Evolutionary conservation across 2,329 filamentous ascomycete species (phyloP).

Genomic region (Talaromyces sp.): DNA sequence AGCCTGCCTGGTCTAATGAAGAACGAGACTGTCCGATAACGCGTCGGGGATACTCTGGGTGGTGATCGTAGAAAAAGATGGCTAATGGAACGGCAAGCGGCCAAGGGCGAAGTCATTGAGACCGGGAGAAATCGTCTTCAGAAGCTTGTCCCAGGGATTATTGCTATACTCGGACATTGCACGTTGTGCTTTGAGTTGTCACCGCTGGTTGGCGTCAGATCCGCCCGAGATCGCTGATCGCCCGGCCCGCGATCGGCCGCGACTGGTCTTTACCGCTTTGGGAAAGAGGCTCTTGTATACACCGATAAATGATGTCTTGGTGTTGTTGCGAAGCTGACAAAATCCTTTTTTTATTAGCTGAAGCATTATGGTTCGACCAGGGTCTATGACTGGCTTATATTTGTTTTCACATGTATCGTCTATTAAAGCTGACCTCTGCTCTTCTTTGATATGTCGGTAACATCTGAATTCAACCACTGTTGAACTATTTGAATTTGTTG

Average conservation of each 20-base stretch:
- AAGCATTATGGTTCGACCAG: neutral
- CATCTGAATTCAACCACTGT: too few relatives aligned
- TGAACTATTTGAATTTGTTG: too few relatives aligned
- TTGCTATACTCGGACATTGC: neutral
- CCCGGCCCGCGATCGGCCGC: neutral
- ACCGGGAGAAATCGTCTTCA: neutral
- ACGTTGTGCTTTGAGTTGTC: neutral
- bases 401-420: too few relatives aligned
- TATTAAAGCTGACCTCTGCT: too few relatives aligned
- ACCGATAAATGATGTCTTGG: neutral
- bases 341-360: too few relatives aligned
- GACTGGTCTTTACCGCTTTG: neutral
- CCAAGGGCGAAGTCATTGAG: conserved; percentile 2
- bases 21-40: neutral
- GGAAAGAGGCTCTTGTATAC: neutral
- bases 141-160: neutral
- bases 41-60: neutral
- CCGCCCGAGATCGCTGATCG: neutral
- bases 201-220: neutral
- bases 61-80: neutral
- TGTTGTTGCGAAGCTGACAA: neutral
- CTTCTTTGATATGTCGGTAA: too few relatives aligned
- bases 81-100: conserved; percentile 1
- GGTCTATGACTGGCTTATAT: too few relatives aligned
- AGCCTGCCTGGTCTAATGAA: neutral